Conservation (phyloP, 2,329 filamentous ascomycete genomes). For the Colletotrichum plurivorum region DNA sequence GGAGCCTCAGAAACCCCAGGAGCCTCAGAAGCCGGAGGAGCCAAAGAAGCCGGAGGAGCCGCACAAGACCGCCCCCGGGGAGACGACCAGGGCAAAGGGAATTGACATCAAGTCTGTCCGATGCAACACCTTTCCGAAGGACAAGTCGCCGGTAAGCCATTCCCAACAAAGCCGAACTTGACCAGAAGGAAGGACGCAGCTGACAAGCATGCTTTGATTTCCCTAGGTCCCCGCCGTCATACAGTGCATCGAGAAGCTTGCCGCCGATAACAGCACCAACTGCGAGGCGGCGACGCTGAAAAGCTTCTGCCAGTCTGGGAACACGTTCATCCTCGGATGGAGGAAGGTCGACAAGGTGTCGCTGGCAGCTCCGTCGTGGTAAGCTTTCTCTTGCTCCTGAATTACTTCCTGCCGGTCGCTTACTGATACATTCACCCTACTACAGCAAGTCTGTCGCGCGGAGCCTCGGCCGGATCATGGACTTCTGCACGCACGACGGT, state of each 20-base stretch:
- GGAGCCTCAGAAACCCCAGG: no score
- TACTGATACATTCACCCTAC: background rate
- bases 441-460: conserved; percentile 1
- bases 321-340: conserved; percentile 25
- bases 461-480: conserved; percentile 22
- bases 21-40: no score
- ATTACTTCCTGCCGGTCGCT: background rate
- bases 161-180: no score
- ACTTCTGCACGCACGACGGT: conserved; percentile 8
- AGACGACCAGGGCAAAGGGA: no score
- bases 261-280: background rate
- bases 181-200: background rate
- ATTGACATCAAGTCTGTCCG: no score
- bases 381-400: background rate
- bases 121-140: no score
- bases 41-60: no score
- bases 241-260: background rate
- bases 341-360: conserved; percentile 12
- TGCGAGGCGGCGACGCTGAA: background rate
- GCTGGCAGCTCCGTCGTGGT: conserved; percentile 16
- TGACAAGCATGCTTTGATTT: background rate
- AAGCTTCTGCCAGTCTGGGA: background rate
- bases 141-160: no score
- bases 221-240: background rate
- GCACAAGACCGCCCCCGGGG: no score